Conservation (phyloP, 2,329 filamentous ascomycete species). For the Nannizziopsis arthrosporioides region DNA sequence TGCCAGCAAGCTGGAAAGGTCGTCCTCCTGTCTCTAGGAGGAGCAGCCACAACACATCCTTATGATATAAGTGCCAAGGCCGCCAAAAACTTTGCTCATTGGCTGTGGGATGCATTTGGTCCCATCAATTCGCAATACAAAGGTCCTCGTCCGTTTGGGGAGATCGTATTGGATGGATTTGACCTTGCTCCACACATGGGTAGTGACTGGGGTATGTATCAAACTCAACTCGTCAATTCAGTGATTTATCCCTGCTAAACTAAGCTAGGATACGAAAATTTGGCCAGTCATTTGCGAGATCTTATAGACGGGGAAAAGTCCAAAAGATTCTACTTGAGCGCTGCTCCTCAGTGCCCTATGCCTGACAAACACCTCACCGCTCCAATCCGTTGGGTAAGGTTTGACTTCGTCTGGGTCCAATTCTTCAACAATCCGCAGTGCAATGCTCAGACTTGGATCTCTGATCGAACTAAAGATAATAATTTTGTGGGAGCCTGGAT, state of each 20-base stretch:
- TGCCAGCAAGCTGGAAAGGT: slow-evolving; percentile 36
- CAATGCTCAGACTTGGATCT: slow-evolving; percentile 37
- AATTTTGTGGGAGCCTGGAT: slow-evolving; percentile 42
- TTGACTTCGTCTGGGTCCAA: slow-evolving; percentile 46
- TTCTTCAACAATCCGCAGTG: slow-evolving; percentile 45
- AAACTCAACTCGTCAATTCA: not conserved
- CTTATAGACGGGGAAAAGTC: slow-evolving; percentile 27
- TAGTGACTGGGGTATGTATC: slow-evolving; percentile 22
- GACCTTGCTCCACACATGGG: slow-evolving; percentile 39
- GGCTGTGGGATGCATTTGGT: slow-evolving; percentile 42
- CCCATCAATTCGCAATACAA: slow-evolving; percentile 26
- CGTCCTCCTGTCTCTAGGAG: slow-evolving; percentile 39
- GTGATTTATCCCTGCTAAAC: not conserved
- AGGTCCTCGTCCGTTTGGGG: slow-evolving; percentile 39
- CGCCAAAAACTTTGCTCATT: slow-evolving; percentile 39
- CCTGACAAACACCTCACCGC: slow-evolving; percentile 39
- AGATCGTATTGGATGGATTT: slow-evolving; percentile 40
- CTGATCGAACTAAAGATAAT: slow-evolving; percentile 21
- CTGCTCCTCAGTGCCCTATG: slow-evolving; percentile 42
- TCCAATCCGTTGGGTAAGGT: slow-evolving; percentile 35
- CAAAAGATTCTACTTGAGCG: slow-evolving; percentile 40
- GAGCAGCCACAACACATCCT: slow-evolving; percentile 23
- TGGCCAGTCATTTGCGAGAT: slow-evolving; percentile 39
- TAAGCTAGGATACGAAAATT: slow-evolving; percentile 33
- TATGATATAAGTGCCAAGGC: slow-evolving; percentile 35